Evolutionary conservation across 352 stramenopile species (phyloP).

Genomic region (Phytophthora capsici): DNA sequence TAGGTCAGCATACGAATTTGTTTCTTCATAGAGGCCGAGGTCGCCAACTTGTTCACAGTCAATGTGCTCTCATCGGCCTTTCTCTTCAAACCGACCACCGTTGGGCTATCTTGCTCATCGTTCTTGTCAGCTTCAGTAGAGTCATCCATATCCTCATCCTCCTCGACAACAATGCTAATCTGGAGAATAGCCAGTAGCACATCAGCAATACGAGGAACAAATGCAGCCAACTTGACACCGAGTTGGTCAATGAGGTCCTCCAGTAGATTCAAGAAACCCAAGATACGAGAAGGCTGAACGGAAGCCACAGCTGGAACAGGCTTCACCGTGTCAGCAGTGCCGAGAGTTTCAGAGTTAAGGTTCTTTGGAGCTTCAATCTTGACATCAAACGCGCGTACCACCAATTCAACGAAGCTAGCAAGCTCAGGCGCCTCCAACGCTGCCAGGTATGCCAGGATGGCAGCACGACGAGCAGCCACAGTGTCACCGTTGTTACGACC

Average conservation of each 20-base stretch:
- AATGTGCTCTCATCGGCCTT: constrained; percentile 18
- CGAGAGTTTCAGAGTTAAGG: constrained; percentile 11
- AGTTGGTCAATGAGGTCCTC: constrained; percentile 90
- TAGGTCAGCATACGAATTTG: constrained; percentile 84
- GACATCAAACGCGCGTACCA: constrained; percentile 88
- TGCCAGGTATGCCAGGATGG: constrained; percentile 91
- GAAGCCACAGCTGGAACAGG: constrained; percentile 45
- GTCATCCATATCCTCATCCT: constrained; percentile 31
- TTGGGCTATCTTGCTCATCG: constrained; percentile 20
- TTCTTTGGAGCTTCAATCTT: constrained; percentile 34
- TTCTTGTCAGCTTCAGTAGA: constrained; percentile 30
- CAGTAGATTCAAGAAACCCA: constrained; percentile 92
- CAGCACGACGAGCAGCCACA: constrained; percentile 83
- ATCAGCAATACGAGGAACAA: constrained; percentile 79
- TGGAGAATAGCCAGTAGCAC: constrained; percentile 80
- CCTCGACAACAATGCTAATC: constrained; percentile 45
- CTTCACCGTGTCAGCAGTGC: constrained; percentile 17
- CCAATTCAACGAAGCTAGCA: constrained; percentile 87
- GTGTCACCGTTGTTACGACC: constrained; percentile 85
- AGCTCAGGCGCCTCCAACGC: constrained; percentile 80
- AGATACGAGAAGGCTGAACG: constrained; percentile 79
- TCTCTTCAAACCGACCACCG: constrained; percentile 29
- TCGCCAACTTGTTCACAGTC: constrained; percentile 15
- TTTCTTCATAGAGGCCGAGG: constrained; percentile 68
- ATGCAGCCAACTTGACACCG: constrained; percentile 81